Conservation (phyloP, 1,284 basidiomycete genomes). For the Rhodofomes roseus region DNA sequence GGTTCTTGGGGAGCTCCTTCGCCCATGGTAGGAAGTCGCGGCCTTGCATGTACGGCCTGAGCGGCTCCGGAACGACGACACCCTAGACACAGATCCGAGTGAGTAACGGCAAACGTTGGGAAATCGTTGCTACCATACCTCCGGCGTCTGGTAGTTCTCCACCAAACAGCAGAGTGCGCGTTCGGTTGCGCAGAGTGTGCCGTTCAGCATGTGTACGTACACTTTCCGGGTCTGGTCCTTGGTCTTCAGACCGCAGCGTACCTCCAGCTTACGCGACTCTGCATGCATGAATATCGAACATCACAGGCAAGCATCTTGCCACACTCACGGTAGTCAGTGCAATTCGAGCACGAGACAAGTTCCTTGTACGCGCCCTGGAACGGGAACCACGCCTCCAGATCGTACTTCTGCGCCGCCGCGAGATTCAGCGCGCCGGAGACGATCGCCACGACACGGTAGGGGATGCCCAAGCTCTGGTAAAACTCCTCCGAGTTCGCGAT, state of each 20-base stretch:
- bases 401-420: slow-evolving; percentile 96
- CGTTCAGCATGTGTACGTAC: slow-evolving; percentile 97
- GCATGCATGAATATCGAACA: slow-evolving; percentile 6
- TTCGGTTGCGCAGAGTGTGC: slow-evolving; percentile 96
- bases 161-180: slow-evolving; percentile 95
- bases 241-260: slow-evolving; percentile 85
- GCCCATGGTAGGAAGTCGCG: slow-evolving; percentile 90
- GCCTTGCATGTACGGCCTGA: slow-evolving; percentile 95
- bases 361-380: slow-evolving; percentile 98
- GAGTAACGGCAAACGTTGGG: too few species aligned
- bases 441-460: slow-evolving; percentile 94
- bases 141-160: slow-evolving; percentile 98
- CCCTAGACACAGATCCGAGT: slow-evolving; percentile 52
- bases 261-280: slow-evolving; percentile 90
- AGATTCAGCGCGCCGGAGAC: slow-evolving; percentile 96
- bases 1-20: slow-evolving; percentile 76
- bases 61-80: slow-evolving; percentile 81
- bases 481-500: slow-evolving; percentile 87
- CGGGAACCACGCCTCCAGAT: slow-evolving; percentile 99
- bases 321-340: slow-evolving; percentile 89
- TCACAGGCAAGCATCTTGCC: not conserved
- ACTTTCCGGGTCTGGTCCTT: slow-evolving; percentile 85
- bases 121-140: slow-evolving; percentile 49
- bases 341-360: slow-evolving; percentile 88
- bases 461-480: slow-evolving; percentile 90